Evolutionary conservation across 1,139 yeast genomes (phyloP).

Genomic region (Taphrina deformans): DNA sequence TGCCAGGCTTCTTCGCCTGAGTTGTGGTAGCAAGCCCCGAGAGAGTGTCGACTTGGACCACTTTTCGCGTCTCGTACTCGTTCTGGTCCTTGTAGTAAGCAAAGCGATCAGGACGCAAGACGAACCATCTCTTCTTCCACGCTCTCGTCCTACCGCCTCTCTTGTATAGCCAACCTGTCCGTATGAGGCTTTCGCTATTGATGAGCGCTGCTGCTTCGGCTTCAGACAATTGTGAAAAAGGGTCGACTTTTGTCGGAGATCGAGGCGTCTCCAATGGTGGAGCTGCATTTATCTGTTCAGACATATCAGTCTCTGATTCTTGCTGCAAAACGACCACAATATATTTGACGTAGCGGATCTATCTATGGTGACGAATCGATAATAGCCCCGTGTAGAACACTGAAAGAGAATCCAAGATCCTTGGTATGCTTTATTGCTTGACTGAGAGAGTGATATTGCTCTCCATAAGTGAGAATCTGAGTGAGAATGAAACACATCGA

Average conservation of each 20-base stretch:
- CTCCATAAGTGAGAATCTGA: no score
- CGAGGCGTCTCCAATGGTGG: background rate
- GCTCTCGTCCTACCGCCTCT: conserved; percentile 28
- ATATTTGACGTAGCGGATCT: no score
- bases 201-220: conserved; percentile 10
- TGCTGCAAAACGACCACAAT: no score
- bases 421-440: no score
- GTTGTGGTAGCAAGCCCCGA: conserved; percentile 43
- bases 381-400: no score
- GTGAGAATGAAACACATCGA: no score
- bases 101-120: conserved; percentile 57
- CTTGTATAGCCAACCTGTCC: conserved; percentile 23
- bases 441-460: no score
- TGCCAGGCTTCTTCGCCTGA: conserved; percentile 42
- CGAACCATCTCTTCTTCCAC: conserved; percentile 62
- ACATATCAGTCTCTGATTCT: no score
- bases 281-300: background rate
- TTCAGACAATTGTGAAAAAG: background rate
- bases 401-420: no score
- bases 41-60: conserved; percentile 49
- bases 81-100: conserved; percentile 59
- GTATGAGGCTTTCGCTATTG: conserved; percentile 12
- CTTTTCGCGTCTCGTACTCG: conserved; percentile 58
- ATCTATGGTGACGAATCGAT: no score
- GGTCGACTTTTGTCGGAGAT: background rate